Base-by-base conservation (phyloP, 1,139 yeast species). In the Taphrina betulina region DNA sequence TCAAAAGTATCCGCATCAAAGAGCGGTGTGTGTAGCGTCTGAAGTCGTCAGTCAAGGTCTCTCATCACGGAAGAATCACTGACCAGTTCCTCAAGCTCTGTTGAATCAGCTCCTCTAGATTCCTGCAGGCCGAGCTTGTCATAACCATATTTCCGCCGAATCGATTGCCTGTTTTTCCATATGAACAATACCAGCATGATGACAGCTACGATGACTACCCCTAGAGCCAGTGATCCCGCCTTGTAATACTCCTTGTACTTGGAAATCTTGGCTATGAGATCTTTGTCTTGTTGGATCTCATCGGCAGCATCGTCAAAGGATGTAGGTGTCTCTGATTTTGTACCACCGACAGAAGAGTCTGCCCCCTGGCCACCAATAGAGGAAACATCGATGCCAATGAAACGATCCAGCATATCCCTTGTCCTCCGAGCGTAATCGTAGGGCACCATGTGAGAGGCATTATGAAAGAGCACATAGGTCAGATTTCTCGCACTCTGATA, bases 391-490 rank as follows among this genome's bases (percentile, higher is more conserved):
- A 68, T 59, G 4, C 67, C 70, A 19, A 67, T 58, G 60, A 73
- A 71, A 16, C 66, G 64, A 57, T 71, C 65, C 38, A 72, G 57
- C 67, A 92, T 72, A 28, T 90, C 88, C 63, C 89, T 75, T 5
- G 90, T 78, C 29, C 79, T 75, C 44, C 76, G 80, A 0, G 95
- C 87, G 55, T 79, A 71, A 67, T 92, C 97, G 64, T 80, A 85
- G 1, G 98, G 95, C 20, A 90, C 95, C 99, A 92, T 92, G 67
- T 92, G 98, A 3, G 95, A 83, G 0, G 95, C 80, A 64, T 87
- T 80, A 66, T 73, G 80, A 1, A 90, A 80, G 61, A 82, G 80
- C 26, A 87, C 79, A 68, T 83, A 85, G 0, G 96, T 85, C 64
- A 92, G 73, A 65, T 87, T 87, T 61, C 89, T 77, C 57, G 82